Percentiles rank a stretch among this genome's conserved stretches.
Evolutionary conservation across 2,329 filamentous ascomycete genomes (phyloP).

Genomic region (Fusarium guadeloupense): DNA sequence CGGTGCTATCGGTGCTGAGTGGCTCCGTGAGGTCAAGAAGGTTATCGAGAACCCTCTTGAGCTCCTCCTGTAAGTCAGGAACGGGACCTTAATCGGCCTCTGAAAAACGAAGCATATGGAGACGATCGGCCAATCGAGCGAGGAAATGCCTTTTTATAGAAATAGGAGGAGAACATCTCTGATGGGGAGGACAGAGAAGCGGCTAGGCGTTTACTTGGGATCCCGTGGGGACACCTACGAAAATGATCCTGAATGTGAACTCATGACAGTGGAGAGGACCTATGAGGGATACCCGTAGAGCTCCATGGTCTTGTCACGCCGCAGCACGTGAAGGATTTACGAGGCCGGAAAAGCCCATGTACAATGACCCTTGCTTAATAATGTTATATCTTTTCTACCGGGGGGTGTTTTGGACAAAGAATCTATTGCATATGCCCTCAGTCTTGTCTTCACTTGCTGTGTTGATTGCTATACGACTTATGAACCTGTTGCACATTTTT

Average conservation of each 20-base stretch:
- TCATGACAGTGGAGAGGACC: slow-evolving; percentile 7
- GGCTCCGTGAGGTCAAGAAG: slow-evolving; percentile 97
- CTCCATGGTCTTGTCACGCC: slow-evolving; percentile 14
- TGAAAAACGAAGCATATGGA: neutral
- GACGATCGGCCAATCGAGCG: slow-evolving; percentile 20
- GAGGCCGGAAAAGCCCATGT: slow-evolving; percentile 50
- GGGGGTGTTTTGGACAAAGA: slow-evolving; percentile 41
- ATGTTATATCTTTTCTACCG: slow-evolving; percentile 49
- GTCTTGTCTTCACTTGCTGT: slow-evolving; percentile 2
- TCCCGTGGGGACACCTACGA: slow-evolving; percentile 8
- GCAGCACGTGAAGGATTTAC: slow-evolving; percentile 37
- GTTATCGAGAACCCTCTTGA: slow-evolving; percentile 96
- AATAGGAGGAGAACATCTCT: slow-evolving; percentile 26
- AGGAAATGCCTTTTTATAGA: slow-evolving; percentile 40
- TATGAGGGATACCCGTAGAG: slow-evolving; percentile 25
- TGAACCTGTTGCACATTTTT: neutral
- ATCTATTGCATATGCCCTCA: slow-evolving; percentile 39
- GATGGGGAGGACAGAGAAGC: slow-evolving; percentile 14
- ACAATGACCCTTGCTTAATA: slow-evolving; percentile 57
- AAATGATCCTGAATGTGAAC: slow-evolving; percentile 18
- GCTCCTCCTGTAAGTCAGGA: slow-evolving; percentile 77
- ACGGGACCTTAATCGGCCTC: neutral
- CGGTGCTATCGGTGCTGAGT: slow-evolving; percentile 94
- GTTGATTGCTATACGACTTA: neutral
- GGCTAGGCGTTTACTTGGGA: slow-evolving; percentile 25